phyloP scores from a whole-genome alignment of 1,139 yeast genomes.

The Wickerhamomyces sp. region DNA sequence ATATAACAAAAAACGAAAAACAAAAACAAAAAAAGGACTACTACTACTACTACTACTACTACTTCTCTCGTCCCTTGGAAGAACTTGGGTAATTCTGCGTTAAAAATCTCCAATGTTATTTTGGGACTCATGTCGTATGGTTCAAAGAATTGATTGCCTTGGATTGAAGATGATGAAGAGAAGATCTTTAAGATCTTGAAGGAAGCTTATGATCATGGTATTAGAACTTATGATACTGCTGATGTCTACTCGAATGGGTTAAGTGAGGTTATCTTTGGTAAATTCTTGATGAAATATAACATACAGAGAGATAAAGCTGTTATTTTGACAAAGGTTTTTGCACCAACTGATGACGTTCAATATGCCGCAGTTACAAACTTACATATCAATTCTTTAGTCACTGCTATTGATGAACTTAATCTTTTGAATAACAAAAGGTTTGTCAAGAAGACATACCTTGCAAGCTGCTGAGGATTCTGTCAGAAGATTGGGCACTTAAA shows the following conservation, averaged over 20 bases:
- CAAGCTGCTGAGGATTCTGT: constrained; percentile 40
- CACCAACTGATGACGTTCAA: constrained; percentile 23
- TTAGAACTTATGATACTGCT: constrained; percentile 51
- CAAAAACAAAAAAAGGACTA: too few relatives aligned
- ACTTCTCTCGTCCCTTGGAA: constrained; percentile 10
- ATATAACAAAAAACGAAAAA: too few relatives aligned
- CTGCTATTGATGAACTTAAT: constrained; percentile 21
- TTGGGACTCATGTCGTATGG: constrained; percentile 58
- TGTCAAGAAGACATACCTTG: constrained; percentile 44
- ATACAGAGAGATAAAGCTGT: constrained; percentile 40
- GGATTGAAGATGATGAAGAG: constrained; percentile 43
- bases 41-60: too few relatives aligned
- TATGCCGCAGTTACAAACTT: constrained; percentile 11
- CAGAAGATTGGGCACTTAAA: constrained; percentile 45
- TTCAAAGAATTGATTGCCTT: constrained; percentile 37
- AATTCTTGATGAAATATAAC: constrained; percentile 36
- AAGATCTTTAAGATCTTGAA: constrained; percentile 36
- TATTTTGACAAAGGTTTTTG: constrained; percentile 39
- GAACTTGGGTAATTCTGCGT: constrained; percentile 35
- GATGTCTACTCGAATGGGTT: constrained; percentile 41
- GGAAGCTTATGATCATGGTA: constrained; percentile 43
- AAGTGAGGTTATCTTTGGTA: constrained; percentile 37
- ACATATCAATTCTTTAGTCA: background rate
- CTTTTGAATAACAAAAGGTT: constrained; percentile 33
- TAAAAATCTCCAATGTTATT: constrained; percentile 44